Base-by-base conservation (phyloP, 177 flowering plant species). In the Vitis hybrid region DNA sequence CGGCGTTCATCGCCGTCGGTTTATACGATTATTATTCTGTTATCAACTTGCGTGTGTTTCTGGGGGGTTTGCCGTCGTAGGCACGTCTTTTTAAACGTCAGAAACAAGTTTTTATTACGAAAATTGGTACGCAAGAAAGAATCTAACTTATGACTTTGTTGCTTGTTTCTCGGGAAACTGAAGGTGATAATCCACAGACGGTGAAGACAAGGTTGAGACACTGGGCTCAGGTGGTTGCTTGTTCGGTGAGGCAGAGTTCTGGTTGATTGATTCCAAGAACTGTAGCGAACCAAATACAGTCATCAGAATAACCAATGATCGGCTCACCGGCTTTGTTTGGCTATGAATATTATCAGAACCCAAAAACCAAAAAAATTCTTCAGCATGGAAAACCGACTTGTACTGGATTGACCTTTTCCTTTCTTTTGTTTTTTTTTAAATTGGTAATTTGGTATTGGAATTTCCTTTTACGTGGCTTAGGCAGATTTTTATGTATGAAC, bases 181-280 rank as follows among this genome's bases (percentile, higher is more conserved):
- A 8, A 81, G 84, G 79, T 60, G 83, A 81, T 26, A 76, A 75
- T 74, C 84, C 84, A 1, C 71, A 78, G 67, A 54, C 69, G 71
- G 78, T 82, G 83, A 84, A 84, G 76, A 70, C 84, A 10, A 81
- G 84, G 73, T 62, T 83, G 81, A 79, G 60, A 64, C 86, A 77
- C 54, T 76, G 82, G 79, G 82, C 82, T 12, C 82, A 79, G 70
- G 82, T 79, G 70, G 82, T 79, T 50, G 82, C 79, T 64, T 79
- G 82, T 55, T 66, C 77, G 34, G 82, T 79, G 48, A 26, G 72
- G 60, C 79, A 72, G 51, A 49, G 17, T 40, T 71, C 75, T 10
- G 11, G 55, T 62, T 56, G 64, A 62, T 59, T 52, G 14, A 26
- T 52, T 8, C 10, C 26, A 48, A 50, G 59, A 52, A 64, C 32